Evolutionary conservation across 164 flowering plant genomes (phyloP), one percentile per base, ranked within the genome.

Genomic region (Dillenia suffruticosa): DNA sequence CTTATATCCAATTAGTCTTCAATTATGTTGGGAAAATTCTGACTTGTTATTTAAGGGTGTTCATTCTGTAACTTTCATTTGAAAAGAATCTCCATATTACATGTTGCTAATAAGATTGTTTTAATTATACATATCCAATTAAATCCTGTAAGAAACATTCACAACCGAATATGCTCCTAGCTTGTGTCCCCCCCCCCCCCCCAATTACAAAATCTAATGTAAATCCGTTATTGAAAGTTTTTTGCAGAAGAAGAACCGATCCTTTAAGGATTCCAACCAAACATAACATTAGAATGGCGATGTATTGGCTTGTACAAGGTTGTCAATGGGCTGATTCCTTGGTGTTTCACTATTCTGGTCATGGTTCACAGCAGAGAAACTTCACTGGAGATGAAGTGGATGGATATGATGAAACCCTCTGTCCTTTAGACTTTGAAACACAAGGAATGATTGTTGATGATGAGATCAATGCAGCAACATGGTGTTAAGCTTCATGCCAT

Each of bases 401-500:
- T 76, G 95, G 95, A 26, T 86, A 63, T 65, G 96, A 88, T 66
- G 89, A 88, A 58, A 76, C 88, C 5, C 74, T 88, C n/a, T 83
- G 89, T 44, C 92, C 96, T 5, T 19, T 74, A 56, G 96, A 88
- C 63, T 86, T 68, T 57, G 84, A 79, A 58, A 77, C 86, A 1
- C 70, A 79, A 44, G 95, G 95, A 44, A 78, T 79, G 86, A 81
- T 88, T 52, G 69, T 86, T 4, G 89, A 84, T 62, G 82, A 86
- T 73, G 95, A 88, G 68, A 81, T 88, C 59, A 86, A 86, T 72
- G 79, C 80, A 4, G 68, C 82, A 3, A 72, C 58, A 2, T 32
- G 92, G 92, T 10, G 86, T 63, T 45, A 88, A 72, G 79, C 90
- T 88, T 64, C 91, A 84, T 65, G 89, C 89, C 1, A 81, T 88